Evolutionary conservation across 768 basidiomycete genomes (phyloP), one percentile per base, ranked within the genome.

Genomic region (Suillus tomentosus): DNA sequence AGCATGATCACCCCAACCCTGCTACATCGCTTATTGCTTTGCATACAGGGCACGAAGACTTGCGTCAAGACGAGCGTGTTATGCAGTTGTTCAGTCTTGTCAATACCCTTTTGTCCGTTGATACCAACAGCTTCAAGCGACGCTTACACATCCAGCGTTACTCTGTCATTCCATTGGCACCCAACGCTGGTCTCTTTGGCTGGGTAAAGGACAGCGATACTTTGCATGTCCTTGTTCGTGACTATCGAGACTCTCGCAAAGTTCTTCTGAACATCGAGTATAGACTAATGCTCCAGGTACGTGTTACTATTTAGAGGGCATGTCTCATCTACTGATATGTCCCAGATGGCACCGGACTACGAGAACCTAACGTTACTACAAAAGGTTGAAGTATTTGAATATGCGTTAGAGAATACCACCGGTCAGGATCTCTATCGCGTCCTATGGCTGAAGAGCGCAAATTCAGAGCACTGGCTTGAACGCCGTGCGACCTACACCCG

Each of bases 361-460:
- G 96, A 99, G 76, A 93, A 90, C 70, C 80, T 99, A 37, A 94
- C 91, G 37, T 81, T 98, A 5, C 84, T 99, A 58, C 96, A 99
- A 75, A 99, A 99, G 80, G 93, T 99, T 47, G 97, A 99, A 74
- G 97, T 99, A 3, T 99, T 99, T 78, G 95, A 99, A 76, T 98
- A 99, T 70, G 96, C 97, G 7, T 82, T 99, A 51, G 96, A 99
- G 76, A 98, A 99, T 71, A 99, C 97, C 2, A 98, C 95, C 0
- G 97, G 97, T 1, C 97, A 99, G 77, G 97, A 99, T 73, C 81
- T 99, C 14, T 99, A 99, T 76, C 84, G 95, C 14, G 95, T 99
- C 11, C 79, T 99, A 15, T 99, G 97, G 97, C 82, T 99, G 67
- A 97, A 96, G 81, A 95, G 93, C 72, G 76, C 83, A 66, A 96